Evolutionary conservation across 495 filamentous ascomycete genomes (phyloP).

Genomic region (Elaphomyces granulatus): DNA sequence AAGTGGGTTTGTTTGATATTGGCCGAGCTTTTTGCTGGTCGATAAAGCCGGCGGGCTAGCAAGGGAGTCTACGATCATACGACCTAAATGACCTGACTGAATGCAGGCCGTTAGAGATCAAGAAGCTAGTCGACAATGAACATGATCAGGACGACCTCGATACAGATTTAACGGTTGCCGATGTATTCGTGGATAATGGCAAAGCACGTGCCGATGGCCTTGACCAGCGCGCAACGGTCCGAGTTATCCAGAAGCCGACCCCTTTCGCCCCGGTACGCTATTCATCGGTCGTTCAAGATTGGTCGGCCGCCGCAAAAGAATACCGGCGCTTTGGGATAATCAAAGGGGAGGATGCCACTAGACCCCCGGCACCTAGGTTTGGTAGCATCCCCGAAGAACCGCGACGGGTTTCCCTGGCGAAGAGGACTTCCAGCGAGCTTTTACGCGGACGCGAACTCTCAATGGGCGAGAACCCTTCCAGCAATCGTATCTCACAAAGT

Average conservation of each 20-base stretch:
- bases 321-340: constrained; percentile 6
- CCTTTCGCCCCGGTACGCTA: constrained; percentile 14
- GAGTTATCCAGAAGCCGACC: constrained; percentile 20
- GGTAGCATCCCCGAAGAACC: neutral
- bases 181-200: constrained; percentile 27
- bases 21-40: too few relatives aligned
- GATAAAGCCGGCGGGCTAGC: too few relatives aligned
- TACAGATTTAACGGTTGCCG: constrained; percentile 22
- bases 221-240: constrained; percentile 24
- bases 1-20: too few relatives aligned
- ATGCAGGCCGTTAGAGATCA: constrained; percentile 24
- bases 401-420: neutral
- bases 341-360: constrained; percentile 6
- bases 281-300: constrained; percentile 23
- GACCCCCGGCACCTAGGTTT: too few relatives aligned
- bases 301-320: constrained; percentile 15
- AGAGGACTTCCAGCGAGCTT: neutral
- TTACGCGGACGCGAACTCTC: neutral
- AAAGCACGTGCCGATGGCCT: constrained; percentile 19
- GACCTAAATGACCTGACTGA: too few relatives aligned
- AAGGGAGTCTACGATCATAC: too few relatives aligned
- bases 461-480: neutral
- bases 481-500: neutral
- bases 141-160: constrained; percentile 21
- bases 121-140: constrained; percentile 25